phyloP scores from a whole-genome alignment of 78 protist species.

The Protostelium mycophagum region DNA sequence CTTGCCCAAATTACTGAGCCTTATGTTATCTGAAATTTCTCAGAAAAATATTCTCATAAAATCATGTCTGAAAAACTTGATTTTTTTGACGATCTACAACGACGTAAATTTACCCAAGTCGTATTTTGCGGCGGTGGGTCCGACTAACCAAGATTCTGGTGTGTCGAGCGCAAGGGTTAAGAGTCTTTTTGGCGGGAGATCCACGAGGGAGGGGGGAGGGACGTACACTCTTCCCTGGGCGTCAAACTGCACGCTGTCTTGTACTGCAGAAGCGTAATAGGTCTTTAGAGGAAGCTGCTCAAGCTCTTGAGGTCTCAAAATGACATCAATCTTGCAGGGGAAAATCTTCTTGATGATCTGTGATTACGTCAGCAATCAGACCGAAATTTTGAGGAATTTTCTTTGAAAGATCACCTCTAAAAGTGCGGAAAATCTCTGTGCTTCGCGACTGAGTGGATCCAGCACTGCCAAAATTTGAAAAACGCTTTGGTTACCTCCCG shows the following conservation, averaged over 20 bases:
- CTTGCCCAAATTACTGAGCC: slow-evolving; percentile 40
- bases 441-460: background rate
- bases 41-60: no score
- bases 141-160: slow-evolving; percentile 45
- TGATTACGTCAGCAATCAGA: background rate
- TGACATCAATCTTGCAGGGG: background rate
- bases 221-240: background rate
- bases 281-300: background rate
- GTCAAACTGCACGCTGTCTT: background rate
- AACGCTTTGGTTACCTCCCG: background rate
- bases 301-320: background rate
- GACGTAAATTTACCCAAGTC: slow-evolving; percentile 19
- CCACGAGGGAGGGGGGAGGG: background rate
- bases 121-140: slow-evolving; percentile 40
- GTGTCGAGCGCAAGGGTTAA: slow-evolving; percentile 50
- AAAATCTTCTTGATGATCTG: background rate
- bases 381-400: background rate
- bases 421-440: background rate
- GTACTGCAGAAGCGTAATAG: background rate
- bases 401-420: background rate
- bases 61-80: no score
- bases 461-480: background rate
- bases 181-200: slow-evolving; percentile 38
- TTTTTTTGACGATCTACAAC: background rate
- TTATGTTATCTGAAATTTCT: slow-evolving; percentile 30